Base-by-base conservation (phyloP, 2,329 filamentous ascomycete genomes). In the Clonostachys rosea region DNA sequence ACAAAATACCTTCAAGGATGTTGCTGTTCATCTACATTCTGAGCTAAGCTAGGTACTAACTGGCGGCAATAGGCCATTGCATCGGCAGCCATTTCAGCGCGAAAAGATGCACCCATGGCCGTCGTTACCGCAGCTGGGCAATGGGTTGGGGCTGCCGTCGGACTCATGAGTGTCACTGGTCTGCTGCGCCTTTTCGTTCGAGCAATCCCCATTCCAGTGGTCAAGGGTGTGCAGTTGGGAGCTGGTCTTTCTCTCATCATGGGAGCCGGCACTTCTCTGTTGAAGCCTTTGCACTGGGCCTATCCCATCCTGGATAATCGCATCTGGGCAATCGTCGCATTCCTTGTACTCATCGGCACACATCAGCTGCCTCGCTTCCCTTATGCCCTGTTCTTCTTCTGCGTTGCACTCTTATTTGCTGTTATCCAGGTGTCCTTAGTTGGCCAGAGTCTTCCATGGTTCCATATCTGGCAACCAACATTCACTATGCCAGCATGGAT, bases 141-240 rank as follows among this genome's bases (percentile, higher is more conserved):
- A 52, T 87, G 89, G 49, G 91, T 96, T 34, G 84, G 84, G 3
- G 70, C 71, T 7, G 78, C 86, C 18, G 85, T 96, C 9, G 75
- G 92, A 9, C 7, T 95, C 1, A 83, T 96, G 62, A 91, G 87
- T 59, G 61, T 84, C 5, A 95, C 90, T 0, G 89, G 92, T 1
- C 68, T 94, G n/a, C 72, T 96, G 34, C 76, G 76, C 48, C 86
- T 83, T 76, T 83, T 89, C 45, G 84, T 87, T 9, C 69, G 74
- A n/a, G 74, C 84, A 13, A 86, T 95, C 9, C 92, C 92, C 1
- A 81, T 91, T 13, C 89, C 91, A 0, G 87, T 97, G 1, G 85
- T 97, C 46, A 96, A 95, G 62, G 92, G 92, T 33, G 96, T 97
- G 54, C 94, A 97, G 67, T 82, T 96, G 43, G 92, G 92, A 36